Percentiles rank a stretch among this genome's conserved stretches.
Evolutionary conservation across 2,329 filamentous ascomycete species (phyloP).

Genomic region (Trichoderma endophyticum): DNA sequence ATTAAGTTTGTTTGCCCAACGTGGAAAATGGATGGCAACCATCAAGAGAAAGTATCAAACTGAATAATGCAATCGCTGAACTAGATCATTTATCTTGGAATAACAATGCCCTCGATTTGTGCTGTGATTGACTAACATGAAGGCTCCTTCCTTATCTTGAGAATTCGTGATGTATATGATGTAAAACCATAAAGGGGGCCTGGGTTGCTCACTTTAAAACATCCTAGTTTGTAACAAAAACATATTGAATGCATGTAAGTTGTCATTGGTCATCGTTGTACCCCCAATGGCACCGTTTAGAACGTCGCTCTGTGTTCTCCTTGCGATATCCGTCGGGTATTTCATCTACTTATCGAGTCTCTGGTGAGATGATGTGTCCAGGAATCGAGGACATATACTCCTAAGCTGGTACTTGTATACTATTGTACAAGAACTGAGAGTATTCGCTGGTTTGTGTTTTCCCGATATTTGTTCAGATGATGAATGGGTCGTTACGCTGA

Average conservation of each 20-base stretch:
- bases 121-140: neutral
- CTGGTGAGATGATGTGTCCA: neutral
- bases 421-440: neutral
- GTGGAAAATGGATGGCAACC: neutral
- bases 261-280: neutral
- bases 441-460: neutral
- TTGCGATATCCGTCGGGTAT: neutral
- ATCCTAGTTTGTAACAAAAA: neutral
- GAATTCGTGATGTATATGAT: neutral
- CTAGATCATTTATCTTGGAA: neutral
- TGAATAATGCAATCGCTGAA: neutral
- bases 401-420: neutral
- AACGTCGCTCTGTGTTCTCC: neutral
- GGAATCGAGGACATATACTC: neutral
- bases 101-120: neutral
- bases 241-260: neutral
- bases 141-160: neutral
- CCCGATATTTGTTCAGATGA: neutral
- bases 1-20: neutral
- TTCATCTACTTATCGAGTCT: neutral
- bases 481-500: neutral
- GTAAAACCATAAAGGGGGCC: neutral
- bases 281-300: neutral
- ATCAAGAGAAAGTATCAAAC: neutral
- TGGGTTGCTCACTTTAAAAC: neutral